Evolutionary conservation across 2,329 filamentous ascomycete species (phyloP).

Genomic region (Arthrobotrys iridis): DNA sequence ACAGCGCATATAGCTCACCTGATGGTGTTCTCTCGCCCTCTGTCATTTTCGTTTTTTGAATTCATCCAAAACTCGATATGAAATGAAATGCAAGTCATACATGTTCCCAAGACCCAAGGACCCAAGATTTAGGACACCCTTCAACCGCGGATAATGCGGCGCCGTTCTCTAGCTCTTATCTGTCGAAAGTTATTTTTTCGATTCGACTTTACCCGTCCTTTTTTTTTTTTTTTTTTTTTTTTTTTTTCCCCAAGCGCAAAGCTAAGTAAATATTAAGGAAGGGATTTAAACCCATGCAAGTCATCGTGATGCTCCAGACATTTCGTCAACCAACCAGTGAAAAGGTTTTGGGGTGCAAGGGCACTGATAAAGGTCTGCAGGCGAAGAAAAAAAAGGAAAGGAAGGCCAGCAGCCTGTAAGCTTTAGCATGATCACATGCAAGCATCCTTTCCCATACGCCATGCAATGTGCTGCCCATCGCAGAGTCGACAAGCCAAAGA

Average conservation of each 20-base stretch:
- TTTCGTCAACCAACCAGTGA: constrained; percentile 15
- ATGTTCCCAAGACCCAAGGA: constrained; percentile 13
- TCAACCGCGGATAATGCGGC: constrained; percentile 25
- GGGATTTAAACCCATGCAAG: constrained; percentile 11
- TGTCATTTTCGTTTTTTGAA: too few species aligned
- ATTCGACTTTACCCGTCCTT: constrained; percentile 5
- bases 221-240: background rate
- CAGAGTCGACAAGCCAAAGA: constrained; percentile 7
- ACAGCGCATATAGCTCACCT: constrained; percentile 28
- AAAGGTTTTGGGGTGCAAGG: background rate
- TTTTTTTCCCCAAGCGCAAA: background rate
- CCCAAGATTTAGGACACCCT: constrained; percentile 49
- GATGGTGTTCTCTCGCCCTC: too few species aligned
- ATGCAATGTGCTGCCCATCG: constrained; percentile 6
- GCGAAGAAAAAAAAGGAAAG: background rate
- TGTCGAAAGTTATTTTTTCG: background rate
- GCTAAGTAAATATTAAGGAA: background rate
- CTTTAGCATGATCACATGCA: constrained; percentile 28
- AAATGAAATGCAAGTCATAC: constrained; percentile 37
- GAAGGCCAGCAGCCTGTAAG: background rate
- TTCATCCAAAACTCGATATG: constrained; percentile 15
- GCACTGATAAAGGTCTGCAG: background rate
- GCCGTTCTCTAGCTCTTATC: background rate
- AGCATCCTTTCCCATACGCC: background rate
- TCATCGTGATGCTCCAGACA: constrained; percentile 1